A percentile compares a stretch with the other conserved stretches of the same genome.
These are phyloP conservation scores for Thalassiosira exigua DNA, from an alignment of 352 stramenopile genomes.

Conservation along the genomic window DNA sequence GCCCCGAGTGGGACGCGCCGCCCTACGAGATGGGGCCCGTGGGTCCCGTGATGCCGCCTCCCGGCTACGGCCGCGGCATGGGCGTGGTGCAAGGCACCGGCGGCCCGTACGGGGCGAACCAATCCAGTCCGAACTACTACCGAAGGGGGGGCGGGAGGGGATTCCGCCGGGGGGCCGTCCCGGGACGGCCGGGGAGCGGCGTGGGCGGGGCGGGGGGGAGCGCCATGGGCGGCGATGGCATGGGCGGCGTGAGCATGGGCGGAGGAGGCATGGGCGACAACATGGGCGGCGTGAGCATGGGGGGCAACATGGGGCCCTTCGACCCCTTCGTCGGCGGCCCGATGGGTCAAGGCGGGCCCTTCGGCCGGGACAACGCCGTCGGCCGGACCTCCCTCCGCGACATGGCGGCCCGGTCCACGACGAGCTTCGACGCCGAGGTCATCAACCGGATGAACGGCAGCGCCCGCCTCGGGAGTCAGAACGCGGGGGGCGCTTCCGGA, in stretches of 20 bases:
- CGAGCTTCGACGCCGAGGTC: conserved; percentile 35
- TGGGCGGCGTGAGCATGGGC: conserved; percentile 1
- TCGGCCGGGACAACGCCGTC: conserved; percentile 32
- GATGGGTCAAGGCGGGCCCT: conserved; percentile 13
- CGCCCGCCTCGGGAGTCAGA: conserved; percentile 1
- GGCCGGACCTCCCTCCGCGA: conserved; percentile 40
- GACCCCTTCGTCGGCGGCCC: no score
- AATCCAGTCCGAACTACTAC: conserved; percentile 40
- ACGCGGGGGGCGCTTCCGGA: neutral
- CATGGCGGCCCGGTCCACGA: conserved; percentile 35
- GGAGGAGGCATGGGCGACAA: conserved; percentile 3
- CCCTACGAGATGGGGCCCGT: no score
- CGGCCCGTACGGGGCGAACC: conserved; percentile 27
- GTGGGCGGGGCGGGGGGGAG: neutral
- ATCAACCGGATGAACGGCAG: conserved; percentile 54
- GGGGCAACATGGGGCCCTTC: no score
- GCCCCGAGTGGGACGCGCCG: conserved; percentile 31
- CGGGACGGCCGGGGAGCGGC: conserved; percentile 4
- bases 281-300: conserved; percentile 1
- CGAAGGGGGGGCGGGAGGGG: conserved; percentile 9
- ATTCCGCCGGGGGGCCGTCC: conserved; percentile 1
- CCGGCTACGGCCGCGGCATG: conserved; percentile 23
- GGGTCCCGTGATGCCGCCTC: conserved; percentile 34
- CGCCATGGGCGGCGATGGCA: neutral
- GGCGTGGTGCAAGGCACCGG: conserved; percentile 22